phyloP scores from a whole-genome alignment of 768 basidiomycete genomes.

The Mycena sanguinolenta region DNA sequence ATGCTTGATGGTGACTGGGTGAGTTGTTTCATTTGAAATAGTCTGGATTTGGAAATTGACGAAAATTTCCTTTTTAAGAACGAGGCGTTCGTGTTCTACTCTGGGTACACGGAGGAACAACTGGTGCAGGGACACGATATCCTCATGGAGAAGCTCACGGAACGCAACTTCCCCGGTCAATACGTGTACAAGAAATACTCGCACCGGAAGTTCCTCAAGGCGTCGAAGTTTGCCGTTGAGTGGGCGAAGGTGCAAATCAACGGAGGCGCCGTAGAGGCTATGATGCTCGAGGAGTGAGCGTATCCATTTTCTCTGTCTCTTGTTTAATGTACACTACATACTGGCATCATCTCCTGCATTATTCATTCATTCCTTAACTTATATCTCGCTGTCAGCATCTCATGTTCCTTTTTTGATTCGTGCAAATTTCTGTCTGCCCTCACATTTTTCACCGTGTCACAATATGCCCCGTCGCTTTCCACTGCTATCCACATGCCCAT shows the following conservation, averaged over 20 bases:
- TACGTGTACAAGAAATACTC: conserved; percentile 98
- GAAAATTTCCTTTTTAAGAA: conserved; percentile 69
- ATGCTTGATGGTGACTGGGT: conserved; percentile 99
- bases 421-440: conserved; percentile 25
- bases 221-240: conserved; percentile 80
- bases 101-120: conserved; percentile 91
- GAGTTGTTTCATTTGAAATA: conserved; percentile 50
- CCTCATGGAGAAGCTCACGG: conserved; percentile 86
- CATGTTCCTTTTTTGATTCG: conserved; percentile 28
- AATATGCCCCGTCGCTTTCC: conserved; percentile 29
- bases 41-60: conserved; percentile 42
- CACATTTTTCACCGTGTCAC: conserved; percentile 7
- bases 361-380: conserved; percentile 20
- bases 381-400: conserved; percentile 26
- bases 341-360: conserved; percentile 29
- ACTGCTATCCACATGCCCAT: conserved; percentile 32
- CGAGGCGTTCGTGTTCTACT: conserved; percentile 92
- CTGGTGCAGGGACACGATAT: conserved; percentile 84
- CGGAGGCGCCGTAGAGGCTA: conserved; percentile 55
- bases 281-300: conserved; percentile 60
- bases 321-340: conserved; percentile 26
- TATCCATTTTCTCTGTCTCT: conserved; percentile 31
- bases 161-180: conserved; percentile 82
- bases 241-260: conserved; percentile 72
- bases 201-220: conserved; percentile 98